Evolutionary conservation across 1,284 basidiomycete species (phyloP).

Genomic region (Sporisorium sorghi): DNA sequence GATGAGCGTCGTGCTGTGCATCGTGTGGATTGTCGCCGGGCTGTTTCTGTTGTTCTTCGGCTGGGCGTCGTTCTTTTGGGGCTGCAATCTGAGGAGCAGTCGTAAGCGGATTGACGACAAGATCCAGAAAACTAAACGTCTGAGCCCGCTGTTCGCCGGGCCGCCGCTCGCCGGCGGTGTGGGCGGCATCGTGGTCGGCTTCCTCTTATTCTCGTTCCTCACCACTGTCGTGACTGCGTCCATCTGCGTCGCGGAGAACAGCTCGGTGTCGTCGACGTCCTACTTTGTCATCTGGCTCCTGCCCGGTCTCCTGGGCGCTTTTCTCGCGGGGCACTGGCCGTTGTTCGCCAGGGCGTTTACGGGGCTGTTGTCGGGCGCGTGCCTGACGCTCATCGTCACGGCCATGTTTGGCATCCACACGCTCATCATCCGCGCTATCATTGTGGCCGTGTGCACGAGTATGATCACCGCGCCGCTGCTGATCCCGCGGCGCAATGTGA

Average conservation of each 20-base stretch:
- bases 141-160: slow-evolving; percentile 16
- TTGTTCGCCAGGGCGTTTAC: slow-evolving; percentile 36
- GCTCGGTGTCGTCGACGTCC: slow-evolving; percentile 32
- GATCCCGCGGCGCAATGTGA: slow-evolving; percentile 26
- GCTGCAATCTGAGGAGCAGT: slow-evolving; percentile 20
- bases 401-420: slow-evolving; percentile 63
- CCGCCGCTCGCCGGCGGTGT: slow-evolving; percentile 54
- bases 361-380: slow-evolving; percentile 49
- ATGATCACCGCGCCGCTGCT: slow-evolving; percentile 58
- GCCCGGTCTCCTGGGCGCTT: slow-evolving; percentile 52
- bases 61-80: slow-evolving; percentile 62
- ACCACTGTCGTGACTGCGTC: slow-evolving; percentile 42
- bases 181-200: slow-evolving; percentile 52
- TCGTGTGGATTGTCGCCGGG: slow-evolving; percentile 55
- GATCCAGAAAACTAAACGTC: slow-evolving; percentile 9
- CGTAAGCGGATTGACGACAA: slow-evolving; percentile 25
- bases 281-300: slow-evolving; percentile 57
- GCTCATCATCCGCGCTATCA: slow-evolving; percentile 52
- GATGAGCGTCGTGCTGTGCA: slow-evolving; percentile 52
- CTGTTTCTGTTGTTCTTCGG: slow-evolving; percentile 60
- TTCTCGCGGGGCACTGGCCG: slow-evolving; percentile 50
- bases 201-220: slow-evolving; percentile 58
- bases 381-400: slow-evolving; percentile 53
- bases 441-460: slow-evolving; percentile 47
- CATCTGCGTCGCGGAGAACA: slow-evolving; percentile 30